A percentile compares a stretch with the other conserved stretches of the same genome.
These are phyloP conservation scores for Phytophthora citricola DNA, from an alignment of 352 stramenopile genomes.

Conservation along the genomic window DNA sequence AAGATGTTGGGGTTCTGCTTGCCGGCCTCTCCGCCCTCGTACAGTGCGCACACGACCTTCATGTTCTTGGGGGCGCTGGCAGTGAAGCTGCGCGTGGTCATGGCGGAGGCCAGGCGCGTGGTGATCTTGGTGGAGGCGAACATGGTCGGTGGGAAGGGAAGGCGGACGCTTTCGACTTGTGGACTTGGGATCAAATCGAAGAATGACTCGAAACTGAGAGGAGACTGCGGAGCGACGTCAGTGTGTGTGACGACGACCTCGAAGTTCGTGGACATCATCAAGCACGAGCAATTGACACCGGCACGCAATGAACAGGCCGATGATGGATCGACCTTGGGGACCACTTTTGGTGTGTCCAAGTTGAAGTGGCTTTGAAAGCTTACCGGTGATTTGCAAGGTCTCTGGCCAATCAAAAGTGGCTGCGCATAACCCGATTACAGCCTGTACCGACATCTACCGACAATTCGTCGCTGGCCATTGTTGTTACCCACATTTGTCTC, in stretches of 20 bases:
- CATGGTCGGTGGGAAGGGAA: slow-evolving; percentile 14
- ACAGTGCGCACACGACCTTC: slow-evolving; percentile 44
- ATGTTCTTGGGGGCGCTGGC: slow-evolving; percentile 37
- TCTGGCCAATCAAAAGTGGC: neutral
- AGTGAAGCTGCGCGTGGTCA: slow-evolving; percentile 31
- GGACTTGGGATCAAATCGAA: slow-evolving; percentile 25
- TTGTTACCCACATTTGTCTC: neutral
- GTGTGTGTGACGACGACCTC: neutral
- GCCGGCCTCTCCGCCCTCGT: slow-evolving; percentile 37
- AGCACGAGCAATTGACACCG: neutral
- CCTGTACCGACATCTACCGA: slow-evolving; percentile 11
- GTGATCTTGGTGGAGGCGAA: slow-evolving; percentile 34
- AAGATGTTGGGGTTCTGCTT: slow-evolving; percentile 42
- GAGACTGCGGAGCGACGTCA: neutral
- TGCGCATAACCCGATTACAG: slow-evolving; percentile 13
- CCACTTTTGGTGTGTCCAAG: slow-evolving; percentile 7
- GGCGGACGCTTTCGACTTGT: slow-evolving; percentile 7
- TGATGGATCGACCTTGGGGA: neutral
- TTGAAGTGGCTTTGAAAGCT: slow-evolving; percentile 7
- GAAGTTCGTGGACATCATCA: slow-evolving; percentile 1
- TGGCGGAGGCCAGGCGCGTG: slow-evolving; percentile 12
- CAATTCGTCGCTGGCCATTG: neutral
- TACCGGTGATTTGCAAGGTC: slow-evolving; percentile 16
- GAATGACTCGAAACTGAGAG: slow-evolving; percentile 22
- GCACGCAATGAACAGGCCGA: slow-evolving; percentile 4